A percentile compares a stretch with the other conserved stretches of the same genome.
These are phyloP conservation scores for Serendipita indica DNA, from an alignment of 768 basidiomycete species.

Conservation along the genomic window DNA sequence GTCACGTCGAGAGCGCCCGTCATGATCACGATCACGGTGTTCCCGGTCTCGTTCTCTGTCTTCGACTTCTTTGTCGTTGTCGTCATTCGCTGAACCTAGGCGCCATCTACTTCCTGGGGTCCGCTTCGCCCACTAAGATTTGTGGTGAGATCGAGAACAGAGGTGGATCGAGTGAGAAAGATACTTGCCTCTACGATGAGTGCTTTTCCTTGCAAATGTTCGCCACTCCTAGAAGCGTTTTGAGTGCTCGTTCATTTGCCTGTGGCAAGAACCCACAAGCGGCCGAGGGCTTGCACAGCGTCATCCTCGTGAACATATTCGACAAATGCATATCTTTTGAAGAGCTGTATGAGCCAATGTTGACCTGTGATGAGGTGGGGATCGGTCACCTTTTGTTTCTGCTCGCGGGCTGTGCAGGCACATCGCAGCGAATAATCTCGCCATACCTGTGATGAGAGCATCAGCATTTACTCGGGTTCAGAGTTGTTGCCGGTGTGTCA, in stretches of 20 bases:
- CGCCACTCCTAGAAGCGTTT: not conserved
- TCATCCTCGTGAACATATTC: constrained; percentile 7
- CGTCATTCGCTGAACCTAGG: too few relatives aligned
- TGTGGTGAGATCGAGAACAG: not conserved
- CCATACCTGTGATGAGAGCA: constrained; percentile 43
- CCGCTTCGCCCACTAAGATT: constrained; percentile 3
- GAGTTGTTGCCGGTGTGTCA: constrained; percentile 4
- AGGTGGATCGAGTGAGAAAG: not conserved
- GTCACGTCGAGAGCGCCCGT: not conserved
- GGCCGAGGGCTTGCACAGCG: not conserved
- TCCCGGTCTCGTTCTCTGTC: too few relatives aligned
- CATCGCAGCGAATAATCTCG: constrained; percentile 74
- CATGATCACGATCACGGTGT: not conserved
- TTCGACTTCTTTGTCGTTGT: too few relatives aligned
- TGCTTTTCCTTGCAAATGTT: not conserved
- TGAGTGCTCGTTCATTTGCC: not conserved
- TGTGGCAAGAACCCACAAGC: not conserved
- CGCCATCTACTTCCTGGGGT: not conserved
- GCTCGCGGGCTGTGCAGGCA: constrained; percentile 46
- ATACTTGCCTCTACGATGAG: not conserved
- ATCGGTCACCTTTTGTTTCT: not conserved
- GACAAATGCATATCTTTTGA: constrained; percentile 5
- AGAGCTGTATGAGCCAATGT: not conserved
- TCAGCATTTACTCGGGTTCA: constrained; percentile 7
- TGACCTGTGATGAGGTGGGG: not conserved